Conservation (phyloP, 73 alveolate species). For the Uronychia binucleata region DNA sequence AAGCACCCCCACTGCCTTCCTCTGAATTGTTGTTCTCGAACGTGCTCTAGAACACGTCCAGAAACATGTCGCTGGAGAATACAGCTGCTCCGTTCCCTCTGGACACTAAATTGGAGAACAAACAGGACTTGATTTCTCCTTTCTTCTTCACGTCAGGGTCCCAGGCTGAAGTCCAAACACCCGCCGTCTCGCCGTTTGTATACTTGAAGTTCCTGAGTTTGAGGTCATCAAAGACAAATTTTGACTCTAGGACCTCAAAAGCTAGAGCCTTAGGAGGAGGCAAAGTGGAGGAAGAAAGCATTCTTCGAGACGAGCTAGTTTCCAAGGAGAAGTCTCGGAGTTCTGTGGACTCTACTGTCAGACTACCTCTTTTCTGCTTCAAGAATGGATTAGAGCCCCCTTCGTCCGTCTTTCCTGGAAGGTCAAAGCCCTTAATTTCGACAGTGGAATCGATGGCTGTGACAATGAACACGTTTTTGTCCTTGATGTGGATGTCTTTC, state of each 20-base stretch:
- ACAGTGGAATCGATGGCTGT: not conserved
- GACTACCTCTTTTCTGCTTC: not conserved
- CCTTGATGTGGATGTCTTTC: no score
- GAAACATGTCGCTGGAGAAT: not conserved
- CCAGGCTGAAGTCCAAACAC: not conserved
- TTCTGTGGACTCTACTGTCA: not conserved
- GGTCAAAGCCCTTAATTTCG: not conserved
- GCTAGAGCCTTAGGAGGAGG: not conserved
- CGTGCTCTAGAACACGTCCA: not conserved
- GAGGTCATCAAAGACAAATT: not conserved
- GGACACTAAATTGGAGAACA: not conserved
- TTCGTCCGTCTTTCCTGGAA: not conserved
- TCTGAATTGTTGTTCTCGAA: not conserved
- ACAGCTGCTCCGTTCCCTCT: not conserved
- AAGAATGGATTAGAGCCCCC: no score
- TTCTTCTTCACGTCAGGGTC: not conserved
- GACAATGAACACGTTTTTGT: not conserved
- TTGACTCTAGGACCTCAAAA: not conserved
- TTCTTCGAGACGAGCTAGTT: not conserved
- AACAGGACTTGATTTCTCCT: not conserved
- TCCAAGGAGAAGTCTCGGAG: not conserved
- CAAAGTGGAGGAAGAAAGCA: no score
- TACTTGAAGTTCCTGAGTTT: not conserved
- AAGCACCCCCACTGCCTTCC: conserved; percentile 20
- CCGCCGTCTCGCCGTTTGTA: not conserved